phyloP scores from a whole-genome alignment of 228 moss, liverwort and hornwort genomes.

The Sphagnum magellanicum region DNA sequence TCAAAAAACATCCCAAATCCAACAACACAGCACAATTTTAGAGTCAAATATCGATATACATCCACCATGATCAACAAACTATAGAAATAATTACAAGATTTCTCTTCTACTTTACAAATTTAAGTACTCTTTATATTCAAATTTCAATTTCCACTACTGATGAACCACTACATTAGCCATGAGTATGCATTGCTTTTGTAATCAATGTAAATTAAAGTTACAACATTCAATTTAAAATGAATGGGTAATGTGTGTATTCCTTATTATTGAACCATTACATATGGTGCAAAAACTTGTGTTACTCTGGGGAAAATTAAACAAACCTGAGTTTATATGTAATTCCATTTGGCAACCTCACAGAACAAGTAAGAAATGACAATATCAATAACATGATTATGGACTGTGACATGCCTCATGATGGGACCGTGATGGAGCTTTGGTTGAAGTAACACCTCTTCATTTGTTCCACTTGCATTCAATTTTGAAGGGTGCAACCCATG shows the following conservation, averaged over 20 bases:
- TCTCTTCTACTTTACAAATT: neutral
- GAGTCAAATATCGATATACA: neutral
- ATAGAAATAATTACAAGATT: neutral
- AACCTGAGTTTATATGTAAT: constrained; percentile 70
- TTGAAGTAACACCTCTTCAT: constrained; percentile 68
- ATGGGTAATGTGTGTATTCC: too few relatives aligned
- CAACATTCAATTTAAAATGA: too few relatives aligned
- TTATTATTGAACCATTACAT: too few relatives aligned
- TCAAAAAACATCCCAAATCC: constrained; percentile 75
- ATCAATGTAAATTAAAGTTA: too few relatives aligned
- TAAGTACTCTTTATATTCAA: neutral
- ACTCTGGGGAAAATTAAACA: neutral
- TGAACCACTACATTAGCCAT: too few relatives aligned
- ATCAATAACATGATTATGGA: constrained; percentile 58
- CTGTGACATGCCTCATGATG: constrained; percentile 64
- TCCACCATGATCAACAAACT: neutral
- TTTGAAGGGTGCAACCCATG: constrained; percentile 79
- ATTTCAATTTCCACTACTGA: neutral
- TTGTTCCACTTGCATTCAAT: constrained; percentile 25
- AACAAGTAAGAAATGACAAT: constrained; percentile 67
- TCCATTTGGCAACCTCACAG: constrained; percentile 71
- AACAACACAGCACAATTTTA: constrained; percentile 64
- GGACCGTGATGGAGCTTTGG: constrained; percentile 75
- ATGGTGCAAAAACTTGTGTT: too few relatives aligned
- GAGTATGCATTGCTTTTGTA: too few relatives aligned